These are phyloP conservation scores for Plasmodium gallinaceum DNA, from an alignment of 169 alveolate species.

Conservation along the genomic window DNA sequence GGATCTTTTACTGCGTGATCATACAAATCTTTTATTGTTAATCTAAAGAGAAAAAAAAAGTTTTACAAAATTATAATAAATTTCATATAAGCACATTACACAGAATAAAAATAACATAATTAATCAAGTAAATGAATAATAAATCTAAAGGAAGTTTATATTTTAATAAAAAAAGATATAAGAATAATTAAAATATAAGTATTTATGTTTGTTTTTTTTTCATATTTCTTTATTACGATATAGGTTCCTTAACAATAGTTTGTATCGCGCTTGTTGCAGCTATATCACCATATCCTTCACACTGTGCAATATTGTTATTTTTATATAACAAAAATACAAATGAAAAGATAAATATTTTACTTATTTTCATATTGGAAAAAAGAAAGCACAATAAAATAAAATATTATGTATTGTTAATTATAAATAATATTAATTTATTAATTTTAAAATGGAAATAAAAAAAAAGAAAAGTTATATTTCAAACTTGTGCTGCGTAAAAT, in stretches of 20 bases:
- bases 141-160: not conserved
- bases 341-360: constrained; percentile 21
- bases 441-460: too few species aligned
- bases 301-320: constrained; percentile 27
- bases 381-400: not conserved
- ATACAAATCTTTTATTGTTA: constrained; percentile 62
- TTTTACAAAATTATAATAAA: too few species aligned
- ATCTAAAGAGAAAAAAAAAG: constrained; percentile 10
- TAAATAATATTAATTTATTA: too few species aligned
- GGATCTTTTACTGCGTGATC: constrained; percentile 68
- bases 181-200: not conserved
- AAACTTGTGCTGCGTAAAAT: too few species aligned
- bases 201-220: not conserved
- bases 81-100: constrained; percentile 16
- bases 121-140: not conserved
- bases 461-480: too few species aligned
- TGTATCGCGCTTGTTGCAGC: constrained; percentile 60
- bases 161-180: not conserved
- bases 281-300: constrained; percentile 59
- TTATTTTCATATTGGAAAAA: constrained; percentile 37
- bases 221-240: constrained; percentile 16
- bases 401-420: not conserved
- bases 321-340: constrained; percentile 27
- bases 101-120: constrained; percentile 4
- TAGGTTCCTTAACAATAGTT: constrained; percentile 32